phyloP scores from a whole-genome alignment of 2,329 filamentous ascomycete species.

The Aspergillus quadrilineatus region DNA sequence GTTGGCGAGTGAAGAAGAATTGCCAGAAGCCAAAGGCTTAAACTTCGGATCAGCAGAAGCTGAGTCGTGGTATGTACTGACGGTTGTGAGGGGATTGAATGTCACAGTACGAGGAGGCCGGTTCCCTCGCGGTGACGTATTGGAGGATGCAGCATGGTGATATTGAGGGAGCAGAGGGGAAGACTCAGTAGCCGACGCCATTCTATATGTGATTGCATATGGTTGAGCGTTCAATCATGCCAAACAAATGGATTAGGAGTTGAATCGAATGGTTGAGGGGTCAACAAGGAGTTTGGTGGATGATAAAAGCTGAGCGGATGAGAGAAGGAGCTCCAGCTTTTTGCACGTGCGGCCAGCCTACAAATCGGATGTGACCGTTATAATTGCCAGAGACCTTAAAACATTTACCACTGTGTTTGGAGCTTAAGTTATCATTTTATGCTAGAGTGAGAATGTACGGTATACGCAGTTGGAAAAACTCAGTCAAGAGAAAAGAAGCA shows the following conservation, averaged over 20 bases:
- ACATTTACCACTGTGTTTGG: conserved; percentile 5
- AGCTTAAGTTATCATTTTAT: background rate
- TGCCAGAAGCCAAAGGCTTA: conserved; percentile 40
- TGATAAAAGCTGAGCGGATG: conserved; percentile 9
- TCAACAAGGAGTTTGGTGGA: conserved; percentile 1
- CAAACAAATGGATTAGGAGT: conserved; percentile 17
- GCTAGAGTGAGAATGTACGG: background rate
- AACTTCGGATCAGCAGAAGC: conserved; percentile 43
- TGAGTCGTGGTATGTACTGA: conserved; percentile 44
- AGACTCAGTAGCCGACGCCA: conserved; percentile 42
- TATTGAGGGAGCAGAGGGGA: conserved; percentile 44
- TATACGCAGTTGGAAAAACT: background rate
- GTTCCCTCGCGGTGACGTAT: conserved; percentile 41
- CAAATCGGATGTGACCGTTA: background rate
- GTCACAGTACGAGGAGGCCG: conserved; percentile 46
- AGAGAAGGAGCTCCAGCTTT: conserved; percentile 18
- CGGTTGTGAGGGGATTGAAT: conserved; percentile 49
- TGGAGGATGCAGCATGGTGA: conserved; percentile 25
- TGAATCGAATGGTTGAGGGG: background rate
- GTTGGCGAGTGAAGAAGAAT: conserved; percentile 37
- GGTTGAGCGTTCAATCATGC: conserved; percentile 16
- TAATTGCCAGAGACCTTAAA: background rate
- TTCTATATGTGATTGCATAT: conserved; percentile 18
- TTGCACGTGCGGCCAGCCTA: conserved; percentile 22
- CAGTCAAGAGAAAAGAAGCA: conserved; percentile 8